A percentile compares a stretch with the other conserved stretches of the same genome.
These are phyloP conservation scores for Pseudocercospora eumusae DNA, from an alignment of 2,329 filamentous ascomycete genomes.

Conservation along the genomic window DNA sequence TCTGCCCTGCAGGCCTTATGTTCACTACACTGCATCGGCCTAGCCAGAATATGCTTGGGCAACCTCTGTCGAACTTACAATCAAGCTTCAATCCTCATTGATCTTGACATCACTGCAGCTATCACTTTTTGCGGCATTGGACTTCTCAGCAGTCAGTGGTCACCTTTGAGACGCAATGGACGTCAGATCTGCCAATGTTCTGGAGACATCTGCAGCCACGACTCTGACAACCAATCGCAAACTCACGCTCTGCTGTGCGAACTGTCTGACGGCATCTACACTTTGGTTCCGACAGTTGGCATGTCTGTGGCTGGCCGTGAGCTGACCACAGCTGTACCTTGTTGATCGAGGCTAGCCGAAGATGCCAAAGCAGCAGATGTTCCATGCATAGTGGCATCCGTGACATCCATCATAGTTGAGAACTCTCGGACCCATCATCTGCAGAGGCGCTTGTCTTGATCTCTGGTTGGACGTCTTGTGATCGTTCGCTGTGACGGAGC, in stretches of 20 bases:
- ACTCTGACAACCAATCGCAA: not conserved
- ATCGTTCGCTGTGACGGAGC: not conserved
- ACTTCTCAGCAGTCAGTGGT: too few species aligned
- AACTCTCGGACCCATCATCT: conserved; percentile 6
- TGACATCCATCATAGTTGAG: conserved; percentile 3
- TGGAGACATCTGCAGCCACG: not conserved
- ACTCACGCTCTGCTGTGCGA: not conserved
- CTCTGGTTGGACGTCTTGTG: not conserved
- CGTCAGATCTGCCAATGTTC: too few species aligned
- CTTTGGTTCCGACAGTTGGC: conserved; percentile 1
- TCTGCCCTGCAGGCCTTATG: not conserved
- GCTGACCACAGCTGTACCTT: conserved; percentile 1
- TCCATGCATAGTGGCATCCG: conserved; percentile 2
- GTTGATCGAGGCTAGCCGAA: not conserved
- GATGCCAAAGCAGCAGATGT: not conserved
- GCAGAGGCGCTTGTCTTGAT: not conserved
- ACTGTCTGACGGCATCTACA: not conserved
- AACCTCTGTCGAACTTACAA: conserved; percentile 2
- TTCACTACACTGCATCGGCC: conserved; percentile 7
- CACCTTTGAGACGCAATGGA: too few species aligned
- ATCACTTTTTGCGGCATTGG: not conserved
- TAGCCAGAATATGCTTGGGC: not conserved
- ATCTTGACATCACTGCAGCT: not conserved
- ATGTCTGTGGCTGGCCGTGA: conserved; percentile 3
- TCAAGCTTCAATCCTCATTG: not conserved